Evolutionary conservation across 805 yeast species (phyloP).

Genomic region (Lipomyces yamadae): DNA sequence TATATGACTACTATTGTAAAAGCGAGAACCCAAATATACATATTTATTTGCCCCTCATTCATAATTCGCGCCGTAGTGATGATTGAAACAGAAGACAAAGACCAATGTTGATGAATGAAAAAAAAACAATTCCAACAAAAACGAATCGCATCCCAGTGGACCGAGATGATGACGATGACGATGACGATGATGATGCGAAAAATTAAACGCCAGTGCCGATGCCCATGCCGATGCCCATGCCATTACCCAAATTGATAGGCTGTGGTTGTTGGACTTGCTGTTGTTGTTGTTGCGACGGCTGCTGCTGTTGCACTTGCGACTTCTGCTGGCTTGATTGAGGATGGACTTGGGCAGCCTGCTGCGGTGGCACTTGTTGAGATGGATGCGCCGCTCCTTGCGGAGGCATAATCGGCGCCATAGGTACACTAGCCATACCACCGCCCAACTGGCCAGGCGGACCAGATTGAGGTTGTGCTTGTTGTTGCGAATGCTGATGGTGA

Average conservation of each 20-base stretch:
- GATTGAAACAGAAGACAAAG: constrained; percentile 13
- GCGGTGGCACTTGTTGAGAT: not conserved
- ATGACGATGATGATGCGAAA: constrained; percentile 12
- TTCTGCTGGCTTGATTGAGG: not conserved
- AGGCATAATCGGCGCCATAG: not conserved
- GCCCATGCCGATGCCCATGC: constrained; percentile 24
- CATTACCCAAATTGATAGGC: constrained; percentile 7
- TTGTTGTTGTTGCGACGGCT: constrained; percentile 6
- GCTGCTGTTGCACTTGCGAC: not conserved
- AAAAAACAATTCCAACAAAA: too few relatives aligned
- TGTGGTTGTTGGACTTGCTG: constrained; percentile 13
- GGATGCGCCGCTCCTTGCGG: constrained; percentile 1
- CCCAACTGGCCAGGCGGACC: not conserved
- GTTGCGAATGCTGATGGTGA: constrained; percentile 16
- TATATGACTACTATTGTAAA: constrained; percentile 4
- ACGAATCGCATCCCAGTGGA: too few relatives aligned
- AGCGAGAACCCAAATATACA: constrained; percentile 3
- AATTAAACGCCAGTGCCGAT: constrained; percentile 20
- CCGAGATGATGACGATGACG: too few relatives aligned
- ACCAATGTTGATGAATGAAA: constrained; percentile 10
- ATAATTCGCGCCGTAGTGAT: constrained; percentile 3
- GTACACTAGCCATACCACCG: not conserved
- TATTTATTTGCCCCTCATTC: not conserved
- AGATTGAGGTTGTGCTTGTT: not conserved
- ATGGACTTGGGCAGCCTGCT: not conserved